phyloP scores from a whole-genome alignment of 129 eudicot species.

The Chrysanthemum seticuspe region DNA sequence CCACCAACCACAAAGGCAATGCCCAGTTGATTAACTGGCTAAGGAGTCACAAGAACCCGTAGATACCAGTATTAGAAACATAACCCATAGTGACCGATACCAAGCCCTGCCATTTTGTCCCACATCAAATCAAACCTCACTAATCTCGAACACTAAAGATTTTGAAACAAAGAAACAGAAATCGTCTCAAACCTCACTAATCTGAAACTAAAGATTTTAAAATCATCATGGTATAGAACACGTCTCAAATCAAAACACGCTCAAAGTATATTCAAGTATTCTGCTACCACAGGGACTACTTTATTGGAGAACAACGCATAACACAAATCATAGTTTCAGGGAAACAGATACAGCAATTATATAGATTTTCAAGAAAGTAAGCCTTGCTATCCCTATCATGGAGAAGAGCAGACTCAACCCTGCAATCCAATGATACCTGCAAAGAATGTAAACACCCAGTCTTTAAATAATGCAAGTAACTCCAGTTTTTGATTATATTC shows the following conservation, averaged over 20 bases:
- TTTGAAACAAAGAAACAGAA: no score
- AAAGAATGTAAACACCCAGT: background rate
- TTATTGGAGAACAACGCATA: conserved; percentile 2
- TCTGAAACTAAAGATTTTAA: no score
- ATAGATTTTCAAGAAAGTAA: conserved; percentile 16
- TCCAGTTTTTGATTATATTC: background rate
- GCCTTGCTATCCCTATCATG: background rate
- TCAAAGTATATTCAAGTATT: conserved; percentile 14
- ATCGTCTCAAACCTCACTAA: no score
- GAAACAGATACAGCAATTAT: background rate
- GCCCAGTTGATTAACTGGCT: no score
- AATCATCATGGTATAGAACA: background rate
- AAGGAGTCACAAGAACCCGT: no score
- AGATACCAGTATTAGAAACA: no score
- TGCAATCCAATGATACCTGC: conserved; percentile 87
- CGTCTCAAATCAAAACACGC: conserved; percentile 5
- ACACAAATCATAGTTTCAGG: background rate
- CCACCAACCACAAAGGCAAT: no score
- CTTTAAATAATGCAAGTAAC: background rate
- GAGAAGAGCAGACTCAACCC: conserved; percentile 41
- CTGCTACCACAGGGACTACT: conserved; percentile 1
- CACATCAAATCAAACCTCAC: no score
- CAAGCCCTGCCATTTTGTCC: no score
- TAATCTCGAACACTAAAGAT: no score
- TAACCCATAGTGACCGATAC: no score